phyloP scores from a whole-genome alignment of 163 green algal species.

The Chloromonas sp. region DNA sequence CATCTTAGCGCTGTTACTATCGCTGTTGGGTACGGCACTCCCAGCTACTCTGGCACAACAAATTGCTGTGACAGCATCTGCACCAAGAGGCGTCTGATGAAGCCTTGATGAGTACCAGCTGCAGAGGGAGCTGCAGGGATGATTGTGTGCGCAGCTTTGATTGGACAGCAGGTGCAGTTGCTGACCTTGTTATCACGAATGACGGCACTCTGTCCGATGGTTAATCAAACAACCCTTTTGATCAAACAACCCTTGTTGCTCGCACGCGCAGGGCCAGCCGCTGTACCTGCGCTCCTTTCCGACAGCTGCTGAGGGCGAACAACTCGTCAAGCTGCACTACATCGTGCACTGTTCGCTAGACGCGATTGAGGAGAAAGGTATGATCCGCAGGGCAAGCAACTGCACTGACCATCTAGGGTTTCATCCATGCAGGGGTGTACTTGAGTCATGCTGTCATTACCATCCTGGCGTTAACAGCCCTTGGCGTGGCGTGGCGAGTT shows the following conservation, averaged over 20 bases:
- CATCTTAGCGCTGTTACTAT: too few species aligned
- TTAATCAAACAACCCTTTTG: too few species aligned
- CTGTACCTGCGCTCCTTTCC: slow-evolving; percentile 60
- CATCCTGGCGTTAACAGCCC: too few species aligned
- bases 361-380: slow-evolving; percentile 77
- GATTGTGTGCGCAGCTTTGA: slow-evolving; percentile 34
- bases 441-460: too few species aligned
- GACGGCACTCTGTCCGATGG: background rate
- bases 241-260: background rate
- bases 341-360: slow-evolving; percentile 80
- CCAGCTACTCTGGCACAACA: too few species aligned
- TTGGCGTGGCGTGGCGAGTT: too few species aligned
- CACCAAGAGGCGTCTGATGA: too few species aligned
- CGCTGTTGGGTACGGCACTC: too few species aligned
- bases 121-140: too few species aligned
- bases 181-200: background rate
- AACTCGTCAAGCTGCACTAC: slow-evolving; percentile 67
- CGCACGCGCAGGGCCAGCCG: slow-evolving; percentile 55
- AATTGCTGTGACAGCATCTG: too few species aligned
- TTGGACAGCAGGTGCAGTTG: slow-evolving; percentile 25
- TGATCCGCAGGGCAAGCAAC: background rate
- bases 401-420: slow-evolving; percentile 1
- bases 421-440: too few species aligned
- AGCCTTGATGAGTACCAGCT: too few species aligned
- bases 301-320: slow-evolving; percentile 33